These are phyloP conservation scores for Talaromyces wortmannii DNA, from an alignment of 495 filamentous ascomycete species.

Conservation along the genomic window DNA sequence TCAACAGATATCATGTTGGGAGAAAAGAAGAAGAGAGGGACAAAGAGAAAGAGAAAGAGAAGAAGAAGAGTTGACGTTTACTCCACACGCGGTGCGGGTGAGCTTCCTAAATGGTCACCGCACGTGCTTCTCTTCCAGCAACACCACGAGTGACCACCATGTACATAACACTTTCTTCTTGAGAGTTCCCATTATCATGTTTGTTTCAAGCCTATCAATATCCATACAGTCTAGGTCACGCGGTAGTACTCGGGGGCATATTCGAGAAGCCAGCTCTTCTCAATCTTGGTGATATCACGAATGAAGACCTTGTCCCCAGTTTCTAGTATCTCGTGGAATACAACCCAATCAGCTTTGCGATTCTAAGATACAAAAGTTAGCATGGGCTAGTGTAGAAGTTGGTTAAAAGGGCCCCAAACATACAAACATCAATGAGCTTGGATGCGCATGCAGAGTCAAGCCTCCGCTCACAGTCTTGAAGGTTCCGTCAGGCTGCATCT, in stretches of 20 bases:
- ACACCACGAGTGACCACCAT: background rate
- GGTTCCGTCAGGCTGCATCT: slow-evolving; percentile 91
- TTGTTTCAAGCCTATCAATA: no score
- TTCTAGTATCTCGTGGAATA: slow-evolving; percentile 94
- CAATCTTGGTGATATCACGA: slow-evolving; percentile 83
- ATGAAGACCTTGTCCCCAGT: slow-evolving; percentile 87
- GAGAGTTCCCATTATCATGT: no score
- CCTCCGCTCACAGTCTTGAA: slow-evolving; percentile 77
- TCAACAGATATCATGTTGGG: background rate
- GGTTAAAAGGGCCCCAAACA: slow-evolving; percentile 17
- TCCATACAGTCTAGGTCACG: slow-evolving; percentile 23
- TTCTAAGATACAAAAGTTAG: slow-evolving; percentile 46
- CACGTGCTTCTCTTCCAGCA: background rate
- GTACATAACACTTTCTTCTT: background rate
- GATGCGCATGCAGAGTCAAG: slow-evolving; percentile 75
- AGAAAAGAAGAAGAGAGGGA: background rate
- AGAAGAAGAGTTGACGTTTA: background rate
- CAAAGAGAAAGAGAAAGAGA: background rate
- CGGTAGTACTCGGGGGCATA: slow-evolving; percentile 84
- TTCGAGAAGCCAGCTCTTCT: slow-evolving; percentile 85
- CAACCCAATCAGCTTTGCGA: slow-evolving; percentile 94
- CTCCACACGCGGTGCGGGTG: background rate
- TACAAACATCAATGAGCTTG: slow-evolving; percentile 88
- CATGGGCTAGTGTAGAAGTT: background rate
- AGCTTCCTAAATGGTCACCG: background rate